Conservation (phyloP, 192 early-diverging fungal genomes). For the Linnemannia schmuckeri region DNA sequence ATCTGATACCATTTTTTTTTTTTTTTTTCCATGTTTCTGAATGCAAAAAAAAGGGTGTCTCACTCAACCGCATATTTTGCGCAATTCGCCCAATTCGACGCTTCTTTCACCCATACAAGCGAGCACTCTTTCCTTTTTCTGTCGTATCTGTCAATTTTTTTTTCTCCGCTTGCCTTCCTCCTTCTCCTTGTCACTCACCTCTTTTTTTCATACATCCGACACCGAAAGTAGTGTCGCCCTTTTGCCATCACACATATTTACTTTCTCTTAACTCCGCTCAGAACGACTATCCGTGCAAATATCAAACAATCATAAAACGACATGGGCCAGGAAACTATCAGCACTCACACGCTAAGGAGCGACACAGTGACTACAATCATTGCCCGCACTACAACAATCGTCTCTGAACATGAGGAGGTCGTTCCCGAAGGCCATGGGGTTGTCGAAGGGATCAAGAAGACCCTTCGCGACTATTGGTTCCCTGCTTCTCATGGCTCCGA, state of each 20-base stretch:
- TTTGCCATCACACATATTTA: too few relatives aligned
- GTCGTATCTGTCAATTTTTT: background rate
- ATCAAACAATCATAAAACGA: constrained; percentile 14
- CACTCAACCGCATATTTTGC: too few relatives aligned
- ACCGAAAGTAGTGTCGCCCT: background rate
- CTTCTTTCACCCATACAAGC: background rate
- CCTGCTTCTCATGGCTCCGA: constrained; percentile 6
- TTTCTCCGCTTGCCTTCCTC: background rate
- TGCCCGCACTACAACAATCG: constrained; percentile 40
- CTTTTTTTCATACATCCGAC: background rate
- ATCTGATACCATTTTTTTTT: too few relatives aligned
- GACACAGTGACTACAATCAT: constrained; percentile 39
- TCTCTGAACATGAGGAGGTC: constrained; percentile 41
- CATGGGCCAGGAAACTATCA: constrained; percentile 41
- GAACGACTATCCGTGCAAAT: background rate
- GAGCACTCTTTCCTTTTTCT: background rate
- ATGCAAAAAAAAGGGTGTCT: too few relatives aligned
- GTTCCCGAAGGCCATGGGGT: constrained; percentile 1
- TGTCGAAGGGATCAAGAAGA: constrained; percentile 28
- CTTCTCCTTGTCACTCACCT: background rate
- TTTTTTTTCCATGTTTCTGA: too few relatives aligned
- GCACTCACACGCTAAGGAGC: constrained; percentile 43
- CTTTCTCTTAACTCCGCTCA: background rate
- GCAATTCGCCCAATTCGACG: too few relatives aligned
- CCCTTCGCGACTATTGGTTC: constrained; percentile 47